Evolutionary conservation across 331 rosid species (phyloP).

Genomic region (Rosa hybrid): DNA sequence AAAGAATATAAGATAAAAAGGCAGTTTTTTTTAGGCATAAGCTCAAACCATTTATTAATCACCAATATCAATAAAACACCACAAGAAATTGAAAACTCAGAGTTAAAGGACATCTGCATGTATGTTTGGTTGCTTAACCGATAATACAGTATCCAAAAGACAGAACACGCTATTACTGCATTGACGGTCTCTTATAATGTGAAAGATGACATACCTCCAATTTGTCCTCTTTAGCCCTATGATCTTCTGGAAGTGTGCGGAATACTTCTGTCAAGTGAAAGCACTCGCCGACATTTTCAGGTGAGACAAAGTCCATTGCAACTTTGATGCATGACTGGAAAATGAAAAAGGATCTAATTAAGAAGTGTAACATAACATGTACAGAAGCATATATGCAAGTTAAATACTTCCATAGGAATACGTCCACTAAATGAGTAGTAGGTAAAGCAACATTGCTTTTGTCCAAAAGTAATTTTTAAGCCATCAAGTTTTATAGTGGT

Average conservation of each 20-base stretch:
- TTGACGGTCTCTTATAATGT: not conserved
- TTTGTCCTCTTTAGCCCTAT: constrained; percentile 66
- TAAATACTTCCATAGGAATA: not conserved
- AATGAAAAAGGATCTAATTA: not conserved
- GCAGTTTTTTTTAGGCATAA: not conserved
- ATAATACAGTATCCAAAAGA: not conserved
- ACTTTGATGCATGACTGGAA: constrained; percentile 82
- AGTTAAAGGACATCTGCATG: not conserved
- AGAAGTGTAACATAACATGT: not conserved
- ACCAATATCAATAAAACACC: not conserved
- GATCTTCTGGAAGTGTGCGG: constrained; percentile 61
- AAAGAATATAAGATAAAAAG: not conserved
- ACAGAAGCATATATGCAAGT: not conserved
- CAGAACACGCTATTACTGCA: not conserved
- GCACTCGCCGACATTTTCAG: constrained; percentile 76
- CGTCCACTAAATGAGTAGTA: not conserved
- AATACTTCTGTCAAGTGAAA: constrained; percentile 65
- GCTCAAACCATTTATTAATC: not conserved
- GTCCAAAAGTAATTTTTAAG: not conserved
- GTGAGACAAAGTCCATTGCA: constrained; percentile 75
- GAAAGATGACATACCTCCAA: constrained; percentile 56
- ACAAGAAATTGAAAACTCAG: not conserved
- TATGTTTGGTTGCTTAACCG: not conserved
- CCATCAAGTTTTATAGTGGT: not conserved
- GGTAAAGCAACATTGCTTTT: not conserved